Evolutionary conservation across 2,329 filamentous ascomycete species (phyloP).

Genomic region (Cladophialophora carrionii): DNA sequence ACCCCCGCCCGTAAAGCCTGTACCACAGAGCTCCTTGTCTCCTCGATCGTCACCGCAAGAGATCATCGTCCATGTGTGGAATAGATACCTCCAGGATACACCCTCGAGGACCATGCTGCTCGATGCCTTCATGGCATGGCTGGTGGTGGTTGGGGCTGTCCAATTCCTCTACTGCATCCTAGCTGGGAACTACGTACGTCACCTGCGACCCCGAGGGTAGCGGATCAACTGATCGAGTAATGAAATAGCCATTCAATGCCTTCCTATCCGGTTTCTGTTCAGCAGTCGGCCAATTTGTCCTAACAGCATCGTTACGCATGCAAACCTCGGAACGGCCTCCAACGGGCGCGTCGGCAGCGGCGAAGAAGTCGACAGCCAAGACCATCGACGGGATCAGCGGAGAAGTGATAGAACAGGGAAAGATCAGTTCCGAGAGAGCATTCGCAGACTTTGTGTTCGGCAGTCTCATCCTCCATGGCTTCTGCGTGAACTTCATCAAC

Average conservation of each 20-base stretch:
- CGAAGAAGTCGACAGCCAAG: slow-evolving; percentile 64
- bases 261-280: slow-evolving; percentile 94
- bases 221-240: neutral
- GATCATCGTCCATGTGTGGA: slow-evolving; percentile 71
- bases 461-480: slow-evolving; percentile 95
- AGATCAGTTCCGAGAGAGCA: slow-evolving; percentile 65
- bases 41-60: slow-evolving; percentile 52
- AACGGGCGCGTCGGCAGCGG: slow-evolving; percentile 43
- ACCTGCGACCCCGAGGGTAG: neutral
- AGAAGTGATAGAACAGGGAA: slow-evolving; percentile 38
- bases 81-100: slow-evolving; percentile 78
- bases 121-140: slow-evolving; percentile 86
- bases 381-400: slow-evolving; percentile 38
- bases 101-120: slow-evolving; percentile 90
- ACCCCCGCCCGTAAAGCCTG: slow-evolving; percentile 38
- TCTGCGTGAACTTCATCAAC: slow-evolving; percentile 99
- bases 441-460: slow-evolving; percentile 97
- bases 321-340: slow-evolving; percentile 68
- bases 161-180: slow-evolving; percentile 94
- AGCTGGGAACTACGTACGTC: slow-evolving; percentile 88
- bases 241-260: slow-evolving; percentile 87
- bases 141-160: slow-evolving; percentile 80
- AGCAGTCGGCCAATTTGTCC: slow-evolving; percentile 94
- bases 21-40: slow-evolving; percentile 40
- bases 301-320: slow-evolving; percentile 87